Evolutionary conservation across 176 grass and related monocot species (phyloP).

Genomic region (Phragmites australis): DNA sequence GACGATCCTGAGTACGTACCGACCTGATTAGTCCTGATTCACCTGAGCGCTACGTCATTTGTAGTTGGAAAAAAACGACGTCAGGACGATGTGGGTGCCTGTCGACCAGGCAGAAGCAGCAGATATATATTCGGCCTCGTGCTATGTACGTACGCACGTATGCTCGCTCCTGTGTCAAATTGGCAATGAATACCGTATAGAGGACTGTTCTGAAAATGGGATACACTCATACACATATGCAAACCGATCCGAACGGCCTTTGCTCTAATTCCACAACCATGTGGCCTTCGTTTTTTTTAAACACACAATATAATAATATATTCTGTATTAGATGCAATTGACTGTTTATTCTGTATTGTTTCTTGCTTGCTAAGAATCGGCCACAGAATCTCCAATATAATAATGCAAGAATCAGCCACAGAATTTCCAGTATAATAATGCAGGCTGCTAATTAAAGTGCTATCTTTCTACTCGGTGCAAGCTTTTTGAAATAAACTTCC

Average conservation of each 20-base stretch:
- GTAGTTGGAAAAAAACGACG: neutral
- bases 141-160: neutral
- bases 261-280: neutral
- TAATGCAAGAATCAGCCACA: neutral
- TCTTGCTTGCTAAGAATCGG: neutral
- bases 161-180: neutral
- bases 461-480: neutral
- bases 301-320: no score
- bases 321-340: no score
- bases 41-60: neutral
- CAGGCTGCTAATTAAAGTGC: neutral
- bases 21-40: neutral
- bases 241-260: neutral
- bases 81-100: neutral
- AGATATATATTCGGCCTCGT: neutral
- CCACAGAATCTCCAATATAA: neutral
- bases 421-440: slow-evolving; percentile 5
- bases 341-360: neutral
- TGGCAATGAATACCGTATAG: neutral
- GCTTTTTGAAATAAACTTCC: neutral
- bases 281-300: no score
- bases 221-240: neutral
- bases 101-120: no score
- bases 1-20: neutral
- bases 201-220: neutral